Conservation (phyloP, 129 eudicot species). For the Silybum marianum region DNA sequence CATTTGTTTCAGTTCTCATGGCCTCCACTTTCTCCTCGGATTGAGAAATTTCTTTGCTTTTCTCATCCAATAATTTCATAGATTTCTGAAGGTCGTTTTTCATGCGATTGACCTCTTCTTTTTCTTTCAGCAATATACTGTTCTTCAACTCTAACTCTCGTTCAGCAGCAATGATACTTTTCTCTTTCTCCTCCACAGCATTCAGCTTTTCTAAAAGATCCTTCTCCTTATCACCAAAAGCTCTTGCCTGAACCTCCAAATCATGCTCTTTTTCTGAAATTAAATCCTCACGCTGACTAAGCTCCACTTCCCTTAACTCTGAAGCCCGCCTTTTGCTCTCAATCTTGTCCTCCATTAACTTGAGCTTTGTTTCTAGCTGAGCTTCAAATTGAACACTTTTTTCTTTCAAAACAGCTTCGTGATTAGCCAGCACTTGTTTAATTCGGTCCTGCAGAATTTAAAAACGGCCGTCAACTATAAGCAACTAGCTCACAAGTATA, state of each 20-base stretch:
- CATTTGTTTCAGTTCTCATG: constrained; percentile 74
- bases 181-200: constrained; percentile 61
- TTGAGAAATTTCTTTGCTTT: constrained; percentile 44
- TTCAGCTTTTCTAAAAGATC: constrained; percentile 58
- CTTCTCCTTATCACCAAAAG: constrained; percentile 53
- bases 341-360: constrained; percentile 66
- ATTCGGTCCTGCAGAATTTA: constrained; percentile 50
- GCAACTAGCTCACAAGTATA: neutral
- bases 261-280: constrained; percentile 71
- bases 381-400: constrained; percentile 61
- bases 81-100: constrained; percentile 51
- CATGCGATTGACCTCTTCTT: constrained; percentile 42
- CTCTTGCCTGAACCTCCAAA: constrained; percentile 56
- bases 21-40: constrained; percentile 70
- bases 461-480: neutral
- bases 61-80: constrained; percentile 53
- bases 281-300: constrained; percentile 68
- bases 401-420: constrained; percentile 62
- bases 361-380: constrained; percentile 64
- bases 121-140: constrained; percentile 52
- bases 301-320: constrained; percentile 87
- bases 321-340: constrained; percentile 79
- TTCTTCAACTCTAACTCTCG: constrained; percentile 51
- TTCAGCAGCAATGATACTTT: constrained; percentile 39
- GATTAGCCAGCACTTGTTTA: constrained; percentile 54